Percentiles rank a stretch among this genome's conserved stretches.
Evolutionary conservation across 306 rosid species (phyloP).

Genomic region (Trifolium subterraneum): DNA sequence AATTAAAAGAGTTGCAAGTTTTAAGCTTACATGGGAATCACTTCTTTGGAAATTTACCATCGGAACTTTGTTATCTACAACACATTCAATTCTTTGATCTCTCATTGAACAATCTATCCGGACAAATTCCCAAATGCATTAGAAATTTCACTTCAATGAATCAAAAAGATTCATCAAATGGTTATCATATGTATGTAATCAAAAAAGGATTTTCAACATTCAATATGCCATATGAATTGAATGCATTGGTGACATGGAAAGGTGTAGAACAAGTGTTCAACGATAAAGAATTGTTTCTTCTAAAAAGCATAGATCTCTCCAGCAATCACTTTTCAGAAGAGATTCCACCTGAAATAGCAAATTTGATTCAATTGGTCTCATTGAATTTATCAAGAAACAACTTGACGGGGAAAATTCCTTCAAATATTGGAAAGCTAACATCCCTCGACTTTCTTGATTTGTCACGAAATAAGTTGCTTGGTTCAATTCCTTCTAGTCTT

Average conservation of each 20-base stretch:
- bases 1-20: neutral
- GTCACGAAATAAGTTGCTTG: neutral
- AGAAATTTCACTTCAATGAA: conserved; percentile 37
- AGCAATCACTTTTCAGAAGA: neutral
- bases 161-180: neutral
- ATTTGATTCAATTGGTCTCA: neutral
- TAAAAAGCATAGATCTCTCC: neutral
- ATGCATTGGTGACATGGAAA: conserved; percentile 41
- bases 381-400: neutral
- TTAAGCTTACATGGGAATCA: conserved; percentile 29
- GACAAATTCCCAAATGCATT: conserved; percentile 30
- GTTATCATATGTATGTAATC: rapidly evolving
- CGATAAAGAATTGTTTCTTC: neutral
- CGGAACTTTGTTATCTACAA: conserved; percentile 22
- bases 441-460: neutral
- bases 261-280: conserved; percentile 12
- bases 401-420: neutral
- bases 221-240: no score
- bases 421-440: neutral
- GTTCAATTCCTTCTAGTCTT: neutral
- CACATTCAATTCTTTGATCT: conserved; percentile 31
- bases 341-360: neutral
- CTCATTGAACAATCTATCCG: conserved; percentile 21
- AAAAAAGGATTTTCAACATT: rapidly evolving
- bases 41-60: conserved; percentile 25